Evolutionary conservation across 345 rosid species (phyloP).

Genomic region (Eucalyptus paniculata): DNA sequence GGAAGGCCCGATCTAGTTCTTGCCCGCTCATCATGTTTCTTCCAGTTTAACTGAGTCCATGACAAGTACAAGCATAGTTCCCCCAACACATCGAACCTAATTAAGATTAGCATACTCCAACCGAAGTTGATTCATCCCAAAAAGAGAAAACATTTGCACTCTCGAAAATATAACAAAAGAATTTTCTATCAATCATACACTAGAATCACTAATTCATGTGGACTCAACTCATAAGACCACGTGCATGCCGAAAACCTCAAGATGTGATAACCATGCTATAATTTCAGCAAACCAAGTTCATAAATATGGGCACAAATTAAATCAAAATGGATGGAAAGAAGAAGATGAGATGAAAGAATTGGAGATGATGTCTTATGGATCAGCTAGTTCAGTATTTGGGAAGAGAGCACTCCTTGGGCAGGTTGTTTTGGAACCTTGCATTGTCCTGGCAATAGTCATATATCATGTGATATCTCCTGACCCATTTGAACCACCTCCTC

Average conservation of each 20-base stretch:
- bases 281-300: background rate
- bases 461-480: conserved; percentile 52
- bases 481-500: conserved; percentile 81
- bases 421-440: conserved; percentile 48
- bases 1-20: background rate
- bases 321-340: background rate
- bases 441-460: conserved; percentile 77
- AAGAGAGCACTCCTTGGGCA: conserved; percentile 70
- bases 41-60: too few relatives aligned
- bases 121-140: background rate
- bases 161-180: background rate
- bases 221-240: background rate
- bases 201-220: background rate
- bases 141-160: background rate
- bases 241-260: fast-evolving
- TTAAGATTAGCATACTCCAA: background rate
- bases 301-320: background rate
- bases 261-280: fast-evolving
- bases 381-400: conserved; percentile 20
- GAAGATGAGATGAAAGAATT: background rate
- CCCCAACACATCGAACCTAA: background rate
- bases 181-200: background rate
- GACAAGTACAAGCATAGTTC: background rate
- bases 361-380: background rate
- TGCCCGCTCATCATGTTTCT: too few relatives aligned